These are phyloP conservation scores for Coemansia sp. DNA, from an alignment of 192 early-diverging fungal species.

Conservation along the genomic window DNA sequence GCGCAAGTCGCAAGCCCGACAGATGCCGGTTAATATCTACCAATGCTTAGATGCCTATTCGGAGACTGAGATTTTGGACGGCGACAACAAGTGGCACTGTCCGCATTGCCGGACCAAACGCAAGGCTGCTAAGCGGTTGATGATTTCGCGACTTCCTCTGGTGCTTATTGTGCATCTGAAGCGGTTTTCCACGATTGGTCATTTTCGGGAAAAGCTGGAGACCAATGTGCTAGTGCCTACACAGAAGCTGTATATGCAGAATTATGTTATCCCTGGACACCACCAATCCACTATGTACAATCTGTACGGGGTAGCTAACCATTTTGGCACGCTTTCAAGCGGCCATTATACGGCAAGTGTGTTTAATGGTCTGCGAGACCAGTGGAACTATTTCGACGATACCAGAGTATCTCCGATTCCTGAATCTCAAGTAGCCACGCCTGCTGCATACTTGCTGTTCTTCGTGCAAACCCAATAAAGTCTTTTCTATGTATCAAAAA, in stretches of 20 bases:
- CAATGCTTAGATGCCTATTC: slow-evolving; percentile 87
- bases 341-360: slow-evolving; percentile 80
- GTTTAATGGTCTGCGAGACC: slow-evolving; percentile 55
- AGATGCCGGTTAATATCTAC: slow-evolving; percentile 51
- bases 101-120: slow-evolving; percentile 75
- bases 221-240: slow-evolving; percentile 84
- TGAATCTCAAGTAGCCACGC: slow-evolving; percentile 35
- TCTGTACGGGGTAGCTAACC: slow-evolving; percentile 80
- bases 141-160: slow-evolving; percentile 77
- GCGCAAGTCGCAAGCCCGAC: slow-evolving; percentile 17
- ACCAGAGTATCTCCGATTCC: slow-evolving; percentile 56
- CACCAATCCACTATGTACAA: slow-evolving; percentile 58
- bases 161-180: slow-evolving; percentile 92
- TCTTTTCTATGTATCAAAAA: too few relatives aligned
- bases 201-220: slow-evolving; percentile 90
- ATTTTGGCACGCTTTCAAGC: slow-evolving; percentile 70
- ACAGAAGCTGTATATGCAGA: slow-evolving; percentile 58
- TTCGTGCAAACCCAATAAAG: slow-evolving; percentile 26
- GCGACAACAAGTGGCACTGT: slow-evolving; percentile 90
- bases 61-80: slow-evolving; percentile 81
- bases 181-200: slow-evolving; percentile 88
- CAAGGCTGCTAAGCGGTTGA: slow-evolving; percentile 73
- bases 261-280: slow-evolving; percentile 45
- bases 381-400: slow-evolving; percentile 90
- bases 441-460: slow-evolving; percentile 50